A percentile compares a stretch with the other conserved stretches of the same genome.
phyloP scores from a whole-genome alignment of 371 early-diverging fungal species.

The Funneliformis caledonium region DNA sequence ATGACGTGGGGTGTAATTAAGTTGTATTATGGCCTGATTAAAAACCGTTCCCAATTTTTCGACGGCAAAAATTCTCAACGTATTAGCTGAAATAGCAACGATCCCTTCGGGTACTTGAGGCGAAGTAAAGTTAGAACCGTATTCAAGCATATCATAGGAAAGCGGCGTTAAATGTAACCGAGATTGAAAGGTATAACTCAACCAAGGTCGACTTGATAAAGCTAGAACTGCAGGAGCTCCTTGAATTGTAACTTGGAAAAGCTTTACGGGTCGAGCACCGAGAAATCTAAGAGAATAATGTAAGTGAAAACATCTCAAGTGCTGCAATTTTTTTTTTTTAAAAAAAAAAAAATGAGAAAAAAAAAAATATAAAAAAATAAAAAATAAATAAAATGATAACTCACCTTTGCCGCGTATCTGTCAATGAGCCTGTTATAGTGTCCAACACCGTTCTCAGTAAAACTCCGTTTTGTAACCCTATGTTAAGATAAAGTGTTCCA shows the following conservation, averaged over 20 bases:
- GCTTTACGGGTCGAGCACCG: constrained; percentile 83
- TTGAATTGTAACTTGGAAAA: constrained; percentile 71
- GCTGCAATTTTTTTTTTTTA: too few species aligned
- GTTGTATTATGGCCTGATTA: constrained; percentile 83
- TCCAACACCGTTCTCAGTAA: constrained; percentile 88
- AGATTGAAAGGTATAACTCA: constrained; percentile 81
- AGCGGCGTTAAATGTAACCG: constrained; percentile 59
- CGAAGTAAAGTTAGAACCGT: constrained; percentile 84
- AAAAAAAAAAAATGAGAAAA: neutral
- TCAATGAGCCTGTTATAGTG: constrained; percentile 80
- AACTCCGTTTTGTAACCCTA: constrained; percentile 91
- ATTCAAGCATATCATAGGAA: constrained; percentile 67
- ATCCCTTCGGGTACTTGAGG: constrained; percentile 91
- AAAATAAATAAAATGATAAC: neutral
- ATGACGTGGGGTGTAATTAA: constrained; percentile 89
- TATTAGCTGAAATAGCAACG: constrained; percentile 87
- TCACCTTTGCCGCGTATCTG: constrained; percentile 80
- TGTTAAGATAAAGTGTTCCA: constrained; percentile 80
- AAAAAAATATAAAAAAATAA: neutral
- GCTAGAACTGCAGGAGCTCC: constrained; percentile 81
- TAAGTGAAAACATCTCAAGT: neutral
- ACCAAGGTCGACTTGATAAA: constrained; percentile 88
- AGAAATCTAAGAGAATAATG: constrained; percentile 57
- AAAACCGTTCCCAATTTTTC: constrained; percentile 85
- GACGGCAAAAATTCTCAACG: constrained; percentile 83